Evolutionary conservation across 2,329 filamentous ascomycete species (phyloP), one percentile per base, ranked within the genome.

Genomic region (Diplodia intermedia): DNA sequence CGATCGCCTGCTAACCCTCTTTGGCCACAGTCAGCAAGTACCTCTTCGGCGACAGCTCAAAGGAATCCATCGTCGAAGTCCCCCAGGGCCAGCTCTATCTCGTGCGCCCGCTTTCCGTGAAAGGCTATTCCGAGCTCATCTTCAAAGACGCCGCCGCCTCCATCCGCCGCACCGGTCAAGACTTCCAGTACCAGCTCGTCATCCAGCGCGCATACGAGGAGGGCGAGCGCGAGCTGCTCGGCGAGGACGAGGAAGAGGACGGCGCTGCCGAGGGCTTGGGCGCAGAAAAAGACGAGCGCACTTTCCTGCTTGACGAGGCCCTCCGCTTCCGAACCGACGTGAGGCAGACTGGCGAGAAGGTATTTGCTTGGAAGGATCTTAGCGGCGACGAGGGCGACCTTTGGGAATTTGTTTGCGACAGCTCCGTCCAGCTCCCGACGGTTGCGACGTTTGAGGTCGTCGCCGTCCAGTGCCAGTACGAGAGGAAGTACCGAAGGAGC

Each of bases 51-150:
- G 93, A 96, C 79, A 88, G 88, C 75, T 92, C 89, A 78, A 94
- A 97, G 80, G 94, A 98, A 83, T 91, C 93, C 57, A 89, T 99
- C 77, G 93, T 97, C 81, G 94, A 98, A 78, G 90, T 99, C 53
- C 89, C 94, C 18, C 93, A 98, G 80, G 95, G 95, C 77, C 94
- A 98, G 80, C 92, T 99, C 54, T 99, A 97, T 80, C 90, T 99
- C 73, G 95, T 99, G 74, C 92, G 95, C 74, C 95, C 95, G 12
- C 88, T 93, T 61, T 98, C 94, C 8, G 93, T 94, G 68, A 99
- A 99, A 80, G 95, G 95, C 72, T 98, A 97, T 79, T 97, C 94
- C 1, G 95, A 99, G 81, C 93, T 98, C 77, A 97, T 99, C 81
- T 99, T 97, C 86, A 97, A 95, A 80, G 95, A 99, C 88, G 91